Percentiles rank a stretch among this genome's conserved stretches.
phyloP scores from a whole-genome alignment of 1,284 basidiomycete genomes.

The Anthracocystis panici-leucophaei region DNA sequence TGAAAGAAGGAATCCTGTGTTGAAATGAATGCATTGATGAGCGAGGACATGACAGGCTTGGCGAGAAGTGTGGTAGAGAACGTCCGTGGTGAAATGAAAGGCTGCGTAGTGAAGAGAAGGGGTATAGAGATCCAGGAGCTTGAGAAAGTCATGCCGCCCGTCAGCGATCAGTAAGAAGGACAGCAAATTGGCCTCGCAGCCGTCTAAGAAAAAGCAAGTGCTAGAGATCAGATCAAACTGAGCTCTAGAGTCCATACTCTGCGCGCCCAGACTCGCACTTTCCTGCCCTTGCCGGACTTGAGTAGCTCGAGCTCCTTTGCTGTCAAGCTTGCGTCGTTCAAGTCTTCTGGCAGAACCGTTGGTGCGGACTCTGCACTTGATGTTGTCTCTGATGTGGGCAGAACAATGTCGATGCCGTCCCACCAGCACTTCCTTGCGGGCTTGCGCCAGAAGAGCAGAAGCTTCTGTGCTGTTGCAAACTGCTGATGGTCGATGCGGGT shows the following conservation, averaged over 20 bases:
- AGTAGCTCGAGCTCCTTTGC: constrained; percentile 60
- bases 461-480: constrained; percentile 96
- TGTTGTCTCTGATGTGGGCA: constrained; percentile 69
- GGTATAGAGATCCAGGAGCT: constrained; percentile 39
- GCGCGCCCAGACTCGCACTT: constrained; percentile 83
- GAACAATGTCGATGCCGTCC: constrained; percentile 93
- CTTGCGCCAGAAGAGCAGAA: constrained; percentile 98
- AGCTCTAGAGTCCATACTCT: constrained; percentile 99
- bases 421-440: constrained; percentile 99
- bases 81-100: constrained; percentile 8
- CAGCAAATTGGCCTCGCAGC: too few species aligned
- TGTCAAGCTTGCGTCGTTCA: constrained; percentile 56
- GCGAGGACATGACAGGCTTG: background rate
- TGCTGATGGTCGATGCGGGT: constrained; percentile 85
- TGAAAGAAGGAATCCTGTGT: too few species aligned
- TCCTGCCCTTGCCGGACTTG: constrained; percentile 59
- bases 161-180: too few species aligned
- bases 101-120: background rate
- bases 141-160: background rate
- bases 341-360: constrained; percentile 12
- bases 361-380: constrained; percentile 11
- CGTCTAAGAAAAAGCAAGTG: too few species aligned
- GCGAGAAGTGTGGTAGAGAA: background rate
- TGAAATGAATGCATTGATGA: too few species aligned
- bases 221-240: constrained; percentile 77